phyloP scores from a whole-genome alignment of 768 basidiomycete genomes.

The Termitomyces sp. region DNA sequence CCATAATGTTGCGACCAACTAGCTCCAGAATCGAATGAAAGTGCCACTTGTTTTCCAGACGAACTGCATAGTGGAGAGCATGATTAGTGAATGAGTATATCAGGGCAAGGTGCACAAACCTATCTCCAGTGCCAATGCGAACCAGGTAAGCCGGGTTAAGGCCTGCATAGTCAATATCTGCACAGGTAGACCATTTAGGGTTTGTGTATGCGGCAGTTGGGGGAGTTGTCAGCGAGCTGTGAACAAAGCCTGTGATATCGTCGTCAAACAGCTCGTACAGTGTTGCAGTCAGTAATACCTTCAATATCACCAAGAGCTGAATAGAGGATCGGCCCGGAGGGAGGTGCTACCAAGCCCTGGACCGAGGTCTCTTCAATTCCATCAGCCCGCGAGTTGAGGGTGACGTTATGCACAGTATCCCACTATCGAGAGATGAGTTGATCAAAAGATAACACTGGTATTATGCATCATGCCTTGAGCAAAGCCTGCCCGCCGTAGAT shows the following conservation, averaged over 20 bases:
- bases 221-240: slow-evolving; percentile 34
- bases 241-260: slow-evolving; percentile 36
- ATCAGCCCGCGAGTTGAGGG: slow-evolving; percentile 53
- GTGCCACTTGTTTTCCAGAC: slow-evolving; percentile 47
- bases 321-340: slow-evolving; percentile 49
- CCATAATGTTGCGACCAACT: slow-evolving; percentile 57
- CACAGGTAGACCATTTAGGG: slow-evolving; percentile 40
- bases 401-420: slow-evolving; percentile 56
- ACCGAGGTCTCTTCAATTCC: slow-evolving; percentile 64
- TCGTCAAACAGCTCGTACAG: neutral
- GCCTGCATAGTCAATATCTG: slow-evolving; percentile 52
- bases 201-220: slow-evolving; percentile 36
- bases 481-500: slow-evolving; percentile 57
- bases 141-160: slow-evolving; percentile 44
- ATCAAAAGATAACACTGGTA: neutral
- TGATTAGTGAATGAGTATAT: neutral
- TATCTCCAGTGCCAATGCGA: slow-evolving; percentile 46
- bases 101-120: slow-evolving; percentile 19
- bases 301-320: slow-evolving; percentile 52
- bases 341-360: slow-evolving; percentile 54
- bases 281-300: slow-evolving; percentile 24
- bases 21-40: slow-evolving; percentile 48
- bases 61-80: slow-evolving; percentile 20
- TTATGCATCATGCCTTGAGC: slow-evolving; percentile 24
- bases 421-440: slow-evolving; percentile 29